Base-by-base conservation (phyloP, 805 yeast genomes). In the Kuraishia ogatae region DNA sequence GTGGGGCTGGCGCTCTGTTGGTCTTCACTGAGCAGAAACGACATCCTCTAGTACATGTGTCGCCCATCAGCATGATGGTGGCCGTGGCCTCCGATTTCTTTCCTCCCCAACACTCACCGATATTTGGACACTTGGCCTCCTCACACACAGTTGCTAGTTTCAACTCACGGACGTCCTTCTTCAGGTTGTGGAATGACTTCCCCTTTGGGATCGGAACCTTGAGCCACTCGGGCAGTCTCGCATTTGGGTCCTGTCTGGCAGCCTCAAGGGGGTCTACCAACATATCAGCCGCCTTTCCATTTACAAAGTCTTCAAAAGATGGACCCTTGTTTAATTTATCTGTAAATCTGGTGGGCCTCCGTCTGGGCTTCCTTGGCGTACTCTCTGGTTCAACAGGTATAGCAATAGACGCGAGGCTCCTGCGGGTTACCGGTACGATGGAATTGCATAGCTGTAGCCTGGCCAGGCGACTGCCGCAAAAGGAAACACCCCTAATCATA, bases 61-160 rank as follows among this genome's bases (percentile, higher is more conserved):
- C 99, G 58, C 99, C 99, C 80, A 94, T 79, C 56, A 94, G 76
- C 99, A 94, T 94, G 62, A 94, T 94, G 1, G 99, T 94, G 5
- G 97, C 97, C 7, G 97, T 90, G 2, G 99, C 97, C 59, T 90
- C 93, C 6, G 93, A 82, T 68, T 92, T 86, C 64, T 85, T 82
- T 29, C 99, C 99, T 55, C 99, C 98, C 99, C 99, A 94, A 71
- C 99, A 94, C 69, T 94, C 99, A 53, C 98, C 97, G 59, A 94
- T 94, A 69, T 94, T 94, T n/a, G 99, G 99, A 72, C 99, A 94
- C 66, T 94, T 86, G 3, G 99, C 99, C 66, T 94, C 99, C 71
- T 94, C 98, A 72, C 99, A 94, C 29, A 94, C 99, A 0, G 99
- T 94, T 43, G 97, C 87, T 53, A 94, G 75, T 60, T 90, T 89